A percentile compares a stretch with the other conserved stretches of the same genome.
Conservation (phyloP, 73 alveolate species). For the Paramecium sexaurelia region DNA sequence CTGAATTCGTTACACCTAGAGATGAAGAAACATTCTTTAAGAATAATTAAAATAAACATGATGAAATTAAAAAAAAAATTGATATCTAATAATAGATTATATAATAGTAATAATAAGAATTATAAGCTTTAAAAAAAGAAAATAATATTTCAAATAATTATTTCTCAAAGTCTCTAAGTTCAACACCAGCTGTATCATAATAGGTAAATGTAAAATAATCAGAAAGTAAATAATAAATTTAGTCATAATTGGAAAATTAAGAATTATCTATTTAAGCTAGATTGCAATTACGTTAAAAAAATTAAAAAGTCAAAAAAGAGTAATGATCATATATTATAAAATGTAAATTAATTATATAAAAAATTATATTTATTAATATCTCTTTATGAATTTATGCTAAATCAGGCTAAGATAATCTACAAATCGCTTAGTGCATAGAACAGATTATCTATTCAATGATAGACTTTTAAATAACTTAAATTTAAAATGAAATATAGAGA, state of each 20-base stretch:
- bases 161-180: background rate
- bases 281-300: background rate
- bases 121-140: background rate
- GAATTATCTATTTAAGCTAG: background rate
- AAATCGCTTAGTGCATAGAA: too few relatives aligned
- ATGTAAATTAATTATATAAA: background rate
- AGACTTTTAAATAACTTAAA: too few relatives aligned
- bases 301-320: background rate
- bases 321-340: background rate
- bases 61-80: background rate
- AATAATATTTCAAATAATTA: background rate
- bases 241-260: background rate
- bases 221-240: background rate
- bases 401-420: too few relatives aligned
- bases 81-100: background rate
- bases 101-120: background rate
- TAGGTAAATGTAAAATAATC: background rate
- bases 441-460: too few relatives aligned
- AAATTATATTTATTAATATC: background rate
- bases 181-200: background rate
- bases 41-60: background rate
- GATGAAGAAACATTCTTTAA: background rate
- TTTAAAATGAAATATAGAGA: too few relatives aligned
- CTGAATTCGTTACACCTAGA: slow-evolving; percentile 49
- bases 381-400: background rate